Conservation (phyloP, 2,329 filamentous ascomycete species). For the Penicillium sp. region DNA sequence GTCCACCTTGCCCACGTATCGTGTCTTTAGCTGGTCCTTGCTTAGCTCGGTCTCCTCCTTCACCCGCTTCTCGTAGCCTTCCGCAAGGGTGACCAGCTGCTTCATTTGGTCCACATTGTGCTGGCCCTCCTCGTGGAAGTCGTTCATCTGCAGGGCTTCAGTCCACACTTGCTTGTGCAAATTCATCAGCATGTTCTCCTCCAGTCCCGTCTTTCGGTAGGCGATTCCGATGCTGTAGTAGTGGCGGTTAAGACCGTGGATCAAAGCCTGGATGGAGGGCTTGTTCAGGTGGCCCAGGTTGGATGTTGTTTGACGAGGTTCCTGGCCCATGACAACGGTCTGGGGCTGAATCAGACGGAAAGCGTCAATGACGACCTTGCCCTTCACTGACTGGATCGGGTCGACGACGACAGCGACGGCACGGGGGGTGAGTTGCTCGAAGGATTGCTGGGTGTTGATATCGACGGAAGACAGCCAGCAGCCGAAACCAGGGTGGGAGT, state of each 20-base stretch:
- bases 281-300: constrained; percentile 98
- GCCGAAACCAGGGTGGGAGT: constrained; percentile 97
- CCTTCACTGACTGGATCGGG: constrained; percentile 98
- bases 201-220: constrained; percentile 93
- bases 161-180: constrained; percentile 99
- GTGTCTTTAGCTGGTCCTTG: constrained; percentile 95
- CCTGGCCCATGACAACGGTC: constrained; percentile 94
- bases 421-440: constrained; percentile 94
- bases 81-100: constrained; percentile 80
- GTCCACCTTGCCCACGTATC: constrained; percentile 97
- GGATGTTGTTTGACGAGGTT: constrained; percentile 94
- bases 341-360: constrained; percentile 98
- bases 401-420: constrained; percentile 97
- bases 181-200: constrained; percentile 99
- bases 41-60: constrained; percentile 97
- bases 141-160: constrained; percentile 92
- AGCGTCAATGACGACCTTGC: constrained; percentile 98
- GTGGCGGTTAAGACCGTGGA: constrained; percentile 95
- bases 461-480: constrained; percentile 99
- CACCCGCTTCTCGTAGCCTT: constrained; percentile 97
- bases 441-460: constrained; percentile 99
- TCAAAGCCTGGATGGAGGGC: constrained; percentile 97
- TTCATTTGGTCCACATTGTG: constrained; percentile 85
- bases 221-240: constrained; percentile 99
- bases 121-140: constrained; percentile 78